Evolutionary conservation across 805 yeast species (phyloP), one percentile per base, ranked within the genome.

Genomic region (Kurtzmaniella cleridarum): DNA sequence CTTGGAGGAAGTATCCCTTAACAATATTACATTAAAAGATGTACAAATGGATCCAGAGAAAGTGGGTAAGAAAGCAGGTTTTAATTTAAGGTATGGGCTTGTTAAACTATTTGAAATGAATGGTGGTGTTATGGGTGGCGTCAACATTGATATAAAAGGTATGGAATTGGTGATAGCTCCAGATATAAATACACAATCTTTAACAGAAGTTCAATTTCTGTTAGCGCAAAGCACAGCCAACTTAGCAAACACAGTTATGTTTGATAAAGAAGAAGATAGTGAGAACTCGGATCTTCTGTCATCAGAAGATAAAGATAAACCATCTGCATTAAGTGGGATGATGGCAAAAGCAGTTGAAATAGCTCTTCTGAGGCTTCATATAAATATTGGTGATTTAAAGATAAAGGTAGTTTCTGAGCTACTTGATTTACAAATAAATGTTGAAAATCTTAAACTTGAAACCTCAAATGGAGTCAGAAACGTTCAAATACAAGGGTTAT

Each of bases 181-280:
- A 2, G 60, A 59, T 33, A 41, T 59, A 33, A 62, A 57, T 43
- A 43, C 56, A 14, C 48, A 54, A 28, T 60, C 58, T 16, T 63
- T 54, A 30, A 49, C 52, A 18, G 46, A 61, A 37, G 55, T 59
- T 48, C 66, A 63, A 41, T 76, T 76, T 41, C 77, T 80, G 41
- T 57, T 85, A 41, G 79, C 85, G 0, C 83, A 79, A 49, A 83
- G 93, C 41, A 81, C 91, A 0, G 80, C 81, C 16, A 87, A 83
- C 48, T 66, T 88, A 40, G 88, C 93, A 2, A 75, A 72, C 45
- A 76, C 81, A 34, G 66, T 77, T 16, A 65, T 73, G 54, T 54
- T 76, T 34, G 34, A 44, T 34, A 49, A 49, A 27, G 46, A 41
- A 26, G 37, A 35, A n/a, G 47, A 50, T 36, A 43, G 9, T 32